Evolutionary conservation across 345 rosid genomes (phyloP).

Genomic region (Anastatica hierochuntica): DNA sequence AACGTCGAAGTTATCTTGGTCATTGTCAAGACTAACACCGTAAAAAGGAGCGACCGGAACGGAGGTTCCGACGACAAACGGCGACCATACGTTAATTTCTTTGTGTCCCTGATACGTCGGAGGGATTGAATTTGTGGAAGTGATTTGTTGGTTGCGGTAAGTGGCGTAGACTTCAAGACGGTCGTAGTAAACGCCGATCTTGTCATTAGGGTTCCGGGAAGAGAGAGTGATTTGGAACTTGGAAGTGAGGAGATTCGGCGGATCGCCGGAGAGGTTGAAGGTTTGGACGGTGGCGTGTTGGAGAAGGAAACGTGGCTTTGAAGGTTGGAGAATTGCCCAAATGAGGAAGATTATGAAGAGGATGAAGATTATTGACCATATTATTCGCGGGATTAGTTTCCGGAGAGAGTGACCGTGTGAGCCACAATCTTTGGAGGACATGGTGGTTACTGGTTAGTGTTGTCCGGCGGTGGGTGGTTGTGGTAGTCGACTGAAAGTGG

Average conservation of each 20-base stretch:
- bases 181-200: conserved; percentile 42
- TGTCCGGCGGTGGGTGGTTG: background rate
- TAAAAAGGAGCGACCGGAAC: conserved; percentile 81
- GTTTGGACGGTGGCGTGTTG: conserved; percentile 82
- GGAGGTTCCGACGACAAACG: conserved; percentile 45
- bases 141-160: conserved; percentile 71
- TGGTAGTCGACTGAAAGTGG: conserved; percentile 3
- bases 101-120: conserved; percentile 51
- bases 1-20: conserved; percentile 41
- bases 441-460: no score
- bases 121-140: conserved; percentile 45
- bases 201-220: conserved; percentile 70
- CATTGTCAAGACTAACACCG: conserved; percentile 35
- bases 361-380: conserved; percentile 42
- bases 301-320: conserved; percentile 65
- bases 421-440: conserved; percentile 43
- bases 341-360: conserved; percentile 39
- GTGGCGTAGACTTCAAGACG: conserved; percentile 37
- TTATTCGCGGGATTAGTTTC: conserved; percentile 23
- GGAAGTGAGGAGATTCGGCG: conserved; percentile 62
- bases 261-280: conserved; percentile 56
- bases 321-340: conserved; percentile 84
- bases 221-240: conserved; percentile 72
- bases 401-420: conserved; percentile 29
- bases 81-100: conserved; percentile 72